These are phyloP conservation scores for Lasiodiplodia sp. DNA, from an alignment of 2,329 filamentous ascomycete species.

Conservation along the genomic window DNA sequence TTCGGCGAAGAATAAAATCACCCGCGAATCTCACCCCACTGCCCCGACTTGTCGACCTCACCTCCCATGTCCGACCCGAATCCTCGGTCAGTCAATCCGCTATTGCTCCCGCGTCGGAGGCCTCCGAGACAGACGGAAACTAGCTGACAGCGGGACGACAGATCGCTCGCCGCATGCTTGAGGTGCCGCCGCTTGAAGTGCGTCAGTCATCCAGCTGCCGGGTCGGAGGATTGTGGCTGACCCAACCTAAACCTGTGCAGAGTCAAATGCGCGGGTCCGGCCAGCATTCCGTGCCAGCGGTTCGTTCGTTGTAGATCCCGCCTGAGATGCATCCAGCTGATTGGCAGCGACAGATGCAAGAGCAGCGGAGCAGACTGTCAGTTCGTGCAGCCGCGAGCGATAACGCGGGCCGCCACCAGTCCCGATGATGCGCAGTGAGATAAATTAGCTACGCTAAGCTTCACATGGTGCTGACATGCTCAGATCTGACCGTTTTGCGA, in stretches of 20 bases:
- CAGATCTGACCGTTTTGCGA: background rate
- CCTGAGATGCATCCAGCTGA: background rate
- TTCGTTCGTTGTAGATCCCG: background rate
- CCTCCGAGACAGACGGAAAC: no score
- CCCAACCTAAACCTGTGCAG: background rate
- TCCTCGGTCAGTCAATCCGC: background rate
- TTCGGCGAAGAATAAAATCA: background rate
- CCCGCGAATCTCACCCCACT: background rate
- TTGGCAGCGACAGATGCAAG: conserved; percentile 7
- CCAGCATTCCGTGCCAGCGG: conserved; percentile 7
- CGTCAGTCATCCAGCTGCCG: background rate
- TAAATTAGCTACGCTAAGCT: no score
- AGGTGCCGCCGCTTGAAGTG: conserved; percentile 15
- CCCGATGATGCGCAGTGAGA: background rate
- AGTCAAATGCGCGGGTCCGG: conserved; percentile 15
- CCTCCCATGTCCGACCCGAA: conserved; percentile 7
- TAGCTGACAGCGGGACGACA: background rate
- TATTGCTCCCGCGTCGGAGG: background rate
- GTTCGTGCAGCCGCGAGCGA: conserved; percentile 10
- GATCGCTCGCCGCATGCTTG: conserved; percentile 5
- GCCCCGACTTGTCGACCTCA: no score
- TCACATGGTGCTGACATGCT: background rate
- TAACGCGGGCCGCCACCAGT: background rate
- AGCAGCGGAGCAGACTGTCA: conserved; percentile 10
- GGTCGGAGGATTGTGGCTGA: conserved; percentile 1